Evolutionary conservation across 495 filamentous ascomycete species (phyloP), one percentile per base, ranked within the genome.

Genomic region (Aspergillus campestris): DNA sequence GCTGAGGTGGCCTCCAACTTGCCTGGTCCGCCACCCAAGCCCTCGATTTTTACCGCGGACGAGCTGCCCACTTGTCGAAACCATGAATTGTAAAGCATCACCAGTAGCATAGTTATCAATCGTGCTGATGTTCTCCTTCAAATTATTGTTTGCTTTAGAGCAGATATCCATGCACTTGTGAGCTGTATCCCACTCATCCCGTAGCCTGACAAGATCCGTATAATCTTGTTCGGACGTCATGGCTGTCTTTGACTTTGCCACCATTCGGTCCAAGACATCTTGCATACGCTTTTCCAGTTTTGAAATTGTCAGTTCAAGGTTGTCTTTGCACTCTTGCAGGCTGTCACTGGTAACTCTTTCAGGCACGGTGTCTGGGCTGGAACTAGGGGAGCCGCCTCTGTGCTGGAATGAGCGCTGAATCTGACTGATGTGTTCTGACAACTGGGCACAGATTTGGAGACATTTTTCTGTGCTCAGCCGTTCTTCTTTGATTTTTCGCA

Each of bases 1-100:
- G 48, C 59, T 61, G 24, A 70, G 42, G 43, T 68, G 49, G 37
- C 66, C 66, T 51, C 66, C 63, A 35, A 70, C 64, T 44, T 70
- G 63, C 51, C 61, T 66, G 12, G 56, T 61, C 48, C 65, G 65
- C 63, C 58, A 65, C 9, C 66, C 65, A 43, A 68, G 33, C 18
- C 61, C 65, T 38, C 49, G 49, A 33, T 70, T 70, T 45, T 50
- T 68, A 34, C 65, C 63, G 36, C 64, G 55, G 40, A 70, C 36
- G 30, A 58, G 44, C 27, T 63, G 55, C 13, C 58, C 62, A 50
- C 62, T 58, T 5, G 66, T 60, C n/a, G 66, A 70, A 37, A 70
- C 61, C 62, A 70, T 65, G 31, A 66, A 70, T 40, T 70, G 61
- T 12, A 70, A 30, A 15, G 66, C 51, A 39, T 70, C 62, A 8